phyloP scores from a whole-genome alignment of 1,284 basidiomycete species.

The Trichosporon sp. region DNA sequence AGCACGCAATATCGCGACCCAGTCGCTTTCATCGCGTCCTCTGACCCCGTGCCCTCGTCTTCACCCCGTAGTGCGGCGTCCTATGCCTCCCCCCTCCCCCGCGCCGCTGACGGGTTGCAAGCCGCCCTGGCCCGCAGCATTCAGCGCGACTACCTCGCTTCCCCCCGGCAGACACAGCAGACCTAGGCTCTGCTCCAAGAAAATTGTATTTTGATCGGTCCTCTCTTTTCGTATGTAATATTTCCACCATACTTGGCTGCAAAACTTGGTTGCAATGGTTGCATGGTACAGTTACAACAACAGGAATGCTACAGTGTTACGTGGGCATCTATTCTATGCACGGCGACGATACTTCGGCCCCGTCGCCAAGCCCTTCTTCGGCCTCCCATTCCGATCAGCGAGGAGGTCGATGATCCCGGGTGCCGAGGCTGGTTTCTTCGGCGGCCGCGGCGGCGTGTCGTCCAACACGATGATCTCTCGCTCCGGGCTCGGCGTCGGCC shows the following conservation, averaged over 20 bases:
- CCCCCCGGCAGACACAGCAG: not conserved
- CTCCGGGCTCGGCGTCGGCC: not conserved
- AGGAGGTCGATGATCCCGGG: slow-evolving; percentile 22
- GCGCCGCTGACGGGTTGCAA: not conserved
- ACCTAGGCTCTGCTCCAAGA: not conserved
- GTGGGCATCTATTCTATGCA: slow-evolving; percentile 22
- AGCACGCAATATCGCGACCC: slow-evolving; percentile 5
- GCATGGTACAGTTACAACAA: slow-evolving; percentile 11
- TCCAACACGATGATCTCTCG: slow-evolving; percentile 5
- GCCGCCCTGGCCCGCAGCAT: not conserved
- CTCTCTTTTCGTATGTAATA: not conserved
- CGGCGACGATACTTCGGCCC: slow-evolving; percentile 38
- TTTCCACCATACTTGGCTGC: not conserved
- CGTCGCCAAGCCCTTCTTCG: slow-evolving; percentile 36
- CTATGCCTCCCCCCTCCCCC: slow-evolving; percentile 2
- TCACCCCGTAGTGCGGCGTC: not conserved
- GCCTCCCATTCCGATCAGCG: slow-evolving; percentile 41
- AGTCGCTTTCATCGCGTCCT: not conserved
- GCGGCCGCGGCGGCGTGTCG: slow-evolving; percentile 19
- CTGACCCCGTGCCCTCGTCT: not conserved
- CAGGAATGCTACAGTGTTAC: not conserved
- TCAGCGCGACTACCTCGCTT: slow-evolving; percentile 4
- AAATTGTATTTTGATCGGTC: not conserved
- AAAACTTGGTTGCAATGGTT: not conserved
- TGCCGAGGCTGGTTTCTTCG: slow-evolving; percentile 19